Evolutionary conservation across 305 asterid species (phyloP), one percentile per base, ranked within the genome.

Genomic region (Solanum chacoense): DNA sequence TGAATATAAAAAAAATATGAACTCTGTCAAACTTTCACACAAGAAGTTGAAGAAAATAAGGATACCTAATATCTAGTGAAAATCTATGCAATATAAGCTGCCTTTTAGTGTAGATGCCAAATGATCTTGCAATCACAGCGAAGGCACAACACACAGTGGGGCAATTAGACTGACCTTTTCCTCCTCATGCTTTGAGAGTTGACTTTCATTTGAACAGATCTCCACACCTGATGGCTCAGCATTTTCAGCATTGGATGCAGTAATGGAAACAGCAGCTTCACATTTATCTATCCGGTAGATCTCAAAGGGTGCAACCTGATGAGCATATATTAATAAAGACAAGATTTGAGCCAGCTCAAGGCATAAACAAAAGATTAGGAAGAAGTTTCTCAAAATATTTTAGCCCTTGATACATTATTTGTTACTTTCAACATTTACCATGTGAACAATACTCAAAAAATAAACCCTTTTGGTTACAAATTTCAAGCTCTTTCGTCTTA

Each of bases 281-380:
- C 90, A 90, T 89, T 92, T 94, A 87, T 96, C 99, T 79, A 94
- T 93, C 84, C 90, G 91, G 89, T 88, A 92, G 89, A 97, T 92
- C 94, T 96, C 98, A 88, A 93, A 87, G 14, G 99, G 99, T 3
- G 94, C 93, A 20, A 95, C 98, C 99, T 97, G 93, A 81, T 29
- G 40, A 81, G 72, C 63, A 45, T 29, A 31, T 16, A 81, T 45
- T 6, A 81, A 81, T 29, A 20, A 81, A 45, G 72, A 81, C 20
- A 81, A 81, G 72, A 45, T 31, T 45, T 81, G 72, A 81, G 86
- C 72, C 29, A 81, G 20, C 38, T 81, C 86, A 45, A 81, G 40
- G 5, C 29, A 81, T 29, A 45, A 29, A 29, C 36, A 11, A 31
- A 45, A 29, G 35, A 81, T 18, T 81, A 18, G 28, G 38, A 80